These are phyloP conservation scores for Silene coronaria DNA, from an alignment of 179 eudicot genomes.

Conservation along the genomic window DNA sequence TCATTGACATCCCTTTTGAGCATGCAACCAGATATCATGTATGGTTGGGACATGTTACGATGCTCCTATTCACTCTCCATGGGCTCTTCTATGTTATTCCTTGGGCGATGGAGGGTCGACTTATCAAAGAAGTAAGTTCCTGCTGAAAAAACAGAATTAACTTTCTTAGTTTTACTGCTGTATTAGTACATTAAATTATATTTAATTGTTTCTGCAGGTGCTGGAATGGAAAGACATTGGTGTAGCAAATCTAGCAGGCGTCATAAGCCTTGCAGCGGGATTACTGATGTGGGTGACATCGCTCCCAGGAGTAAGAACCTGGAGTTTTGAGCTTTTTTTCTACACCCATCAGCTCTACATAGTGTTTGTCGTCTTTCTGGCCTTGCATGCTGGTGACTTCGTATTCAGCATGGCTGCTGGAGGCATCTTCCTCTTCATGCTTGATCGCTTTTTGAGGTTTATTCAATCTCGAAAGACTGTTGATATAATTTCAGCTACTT, in stretches of 20 bases:
- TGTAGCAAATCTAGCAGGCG: constrained; percentile 73
- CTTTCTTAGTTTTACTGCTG: not conserved
- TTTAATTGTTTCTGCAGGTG: constrained; percentile 39
- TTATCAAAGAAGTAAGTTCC: constrained; percentile 48
- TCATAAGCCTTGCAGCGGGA: constrained; percentile 69
- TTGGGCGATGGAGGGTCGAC: constrained; percentile 64
- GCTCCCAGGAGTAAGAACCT: constrained; percentile 56
- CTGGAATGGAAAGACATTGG: constrained; percentile 56
- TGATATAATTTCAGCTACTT: constrained; percentile 58
- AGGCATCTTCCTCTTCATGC: constrained; percentile 79
- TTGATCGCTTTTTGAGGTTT: constrained; percentile 85
- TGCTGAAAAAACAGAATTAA: not conserved
- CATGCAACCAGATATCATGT: constrained; percentile 49
- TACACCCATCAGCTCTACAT: constrained; percentile 85
- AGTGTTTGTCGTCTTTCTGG: constrained; percentile 69
- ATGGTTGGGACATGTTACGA: constrained; percentile 54
- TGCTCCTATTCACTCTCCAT: constrained; percentile 51
- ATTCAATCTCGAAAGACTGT: constrained; percentile 80
- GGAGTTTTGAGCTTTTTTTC: constrained; percentile 73
- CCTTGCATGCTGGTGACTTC: constrained; percentile 80
- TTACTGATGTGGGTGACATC: constrained; percentile 89
- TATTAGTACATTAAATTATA: no score
- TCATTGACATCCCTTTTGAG: constrained; percentile 49
- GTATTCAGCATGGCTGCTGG: constrained; percentile 59
- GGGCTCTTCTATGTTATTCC: constrained; percentile 53